Base-by-base conservation (phyloP, 768 basidiomycete genomes). In the Coprinopsis sp. region DNA sequence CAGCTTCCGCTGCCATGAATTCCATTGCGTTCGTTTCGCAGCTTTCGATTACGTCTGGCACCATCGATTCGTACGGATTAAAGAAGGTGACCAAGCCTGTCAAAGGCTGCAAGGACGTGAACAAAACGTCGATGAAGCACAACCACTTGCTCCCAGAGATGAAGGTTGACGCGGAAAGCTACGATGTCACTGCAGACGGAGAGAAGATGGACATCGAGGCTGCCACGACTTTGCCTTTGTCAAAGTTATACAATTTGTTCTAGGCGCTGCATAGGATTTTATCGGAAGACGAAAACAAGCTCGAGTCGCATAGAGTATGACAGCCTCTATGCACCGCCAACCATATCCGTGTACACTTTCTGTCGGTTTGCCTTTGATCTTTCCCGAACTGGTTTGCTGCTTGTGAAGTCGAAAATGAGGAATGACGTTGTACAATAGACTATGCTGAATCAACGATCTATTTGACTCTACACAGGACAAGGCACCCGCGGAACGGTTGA, bases 71-170 rank as follows among this genome's bases (percentile, higher is more conserved):
- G 2, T 94, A 94, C 60, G 72, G 75, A 30, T 34, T 59, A 13
- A 44, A 43, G 39, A 59, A 55, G 68, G 75, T 77, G 5, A 65
- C 79, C 16, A 83, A 84, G 53, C 78, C 90, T 0, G 95, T 99
- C 36, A 71, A 69, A 42, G 74, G 76, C 19, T 98, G 95, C 54
- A 72, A 93, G 21, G 66, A 60, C 3, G 71, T 99, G 47, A 77
- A 63, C 19, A 98, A 99, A 75, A 78, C 76, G 60, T 82, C 91
- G 58, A 94, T 97, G 91, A 97, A 96, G 67, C 89, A 82, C 82
- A 99, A 99, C 63, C 73, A 81, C 43, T 64, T 73, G 38, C 79
- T 81, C 52, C 96, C 96, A 2, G 73, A 72, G 62, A 91, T 99
- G 81, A 71, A 50, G 38, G 94, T 99, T 28, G 92, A 99, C 60